A percentile compares a stretch with the other conserved stretches of the same genome.
These are phyloP conservation scores for Yamadazyma dushanensis DNA, from an alignment of 1,139 yeast genomes.

Conservation along the genomic window DNA sequence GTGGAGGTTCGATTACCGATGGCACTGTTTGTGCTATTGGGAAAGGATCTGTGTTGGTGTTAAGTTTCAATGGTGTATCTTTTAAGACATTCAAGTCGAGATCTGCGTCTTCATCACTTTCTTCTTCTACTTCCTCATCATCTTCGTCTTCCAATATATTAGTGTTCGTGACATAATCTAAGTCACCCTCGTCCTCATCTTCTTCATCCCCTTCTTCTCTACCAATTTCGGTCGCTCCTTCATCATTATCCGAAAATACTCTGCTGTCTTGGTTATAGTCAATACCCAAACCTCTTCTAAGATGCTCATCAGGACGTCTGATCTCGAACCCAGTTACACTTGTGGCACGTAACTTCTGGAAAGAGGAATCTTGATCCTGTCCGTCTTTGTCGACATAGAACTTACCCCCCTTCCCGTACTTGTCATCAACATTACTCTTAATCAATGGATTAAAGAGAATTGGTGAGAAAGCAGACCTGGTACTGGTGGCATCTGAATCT, in stretches of 20 bases:
- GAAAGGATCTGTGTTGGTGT: constrained; percentile 22
- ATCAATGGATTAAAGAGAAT: constrained; percentile 77
- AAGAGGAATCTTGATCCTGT: constrained; percentile 19
- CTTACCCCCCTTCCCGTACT: constrained; percentile 84
- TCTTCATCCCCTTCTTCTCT: constrained; percentile 1
- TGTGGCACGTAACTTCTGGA: constrained; percentile 38
- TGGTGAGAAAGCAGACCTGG: constrained; percentile 70
- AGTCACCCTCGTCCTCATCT: neutral
- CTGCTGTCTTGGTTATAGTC: constrained; percentile 10
- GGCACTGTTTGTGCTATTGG: constrained; percentile 7
- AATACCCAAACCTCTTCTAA: constrained; percentile 15
- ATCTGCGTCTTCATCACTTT: constrained; percentile 41
- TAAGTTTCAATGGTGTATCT: constrained; percentile 29
- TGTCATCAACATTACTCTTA: constrained; percentile 72
- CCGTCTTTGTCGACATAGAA: constrained; percentile 56
- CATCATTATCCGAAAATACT: constrained; percentile 26
- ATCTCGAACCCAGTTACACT: constrained; percentile 41
- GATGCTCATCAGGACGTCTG: constrained; percentile 15
- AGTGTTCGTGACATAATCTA: neutral
- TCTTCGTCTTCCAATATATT: constrained; percentile 5
- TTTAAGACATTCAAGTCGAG: constrained; percentile 23
- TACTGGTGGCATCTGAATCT: constrained; percentile 11
- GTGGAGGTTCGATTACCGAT: constrained; percentile 6
- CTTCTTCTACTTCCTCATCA: constrained; percentile 17
- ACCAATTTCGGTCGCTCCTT: constrained; percentile 9